A percentile compares a stretch with the other conserved stretches of the same genome.
Evolutionary conservation across 352 stramenopile genomes (phyloP).

Genomic region (Thalassiosira ordinaria): DNA sequence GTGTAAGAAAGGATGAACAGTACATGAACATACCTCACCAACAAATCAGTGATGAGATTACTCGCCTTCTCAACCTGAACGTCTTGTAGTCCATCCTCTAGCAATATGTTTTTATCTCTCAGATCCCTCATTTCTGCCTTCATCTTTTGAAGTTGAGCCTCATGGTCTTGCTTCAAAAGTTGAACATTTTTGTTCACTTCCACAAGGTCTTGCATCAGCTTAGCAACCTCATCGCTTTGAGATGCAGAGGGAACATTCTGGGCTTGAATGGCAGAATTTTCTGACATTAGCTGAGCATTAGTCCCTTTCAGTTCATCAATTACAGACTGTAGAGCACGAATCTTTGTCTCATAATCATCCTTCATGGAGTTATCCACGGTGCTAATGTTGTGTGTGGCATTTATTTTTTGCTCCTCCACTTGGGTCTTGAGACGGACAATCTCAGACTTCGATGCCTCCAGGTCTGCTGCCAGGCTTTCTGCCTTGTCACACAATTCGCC

Average conservation of each 20-base stretch:
- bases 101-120: slow-evolving; percentile 12
- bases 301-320: slow-evolving; percentile 14
- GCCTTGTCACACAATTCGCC: slow-evolving; percentile 6
- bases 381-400: neutral
- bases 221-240: neutral
- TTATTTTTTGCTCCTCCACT: slow-evolving; percentile 6
- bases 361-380: neutral
- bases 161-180: slow-evolving; percentile 21
- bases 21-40: neutral
- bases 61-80: slow-evolving; percentile 33
- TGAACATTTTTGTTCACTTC: slow-evolving; percentile 18
- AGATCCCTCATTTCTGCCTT: slow-evolving; percentile 8
- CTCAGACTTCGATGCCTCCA: slow-evolving; percentile 19
- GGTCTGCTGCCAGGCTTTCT: slow-evolving; percentile 6
- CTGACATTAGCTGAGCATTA: neutral
- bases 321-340: slow-evolving; percentile 18
- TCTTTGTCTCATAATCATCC: slow-evolving; percentile 15
- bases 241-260: neutral
- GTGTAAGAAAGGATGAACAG: neutral
- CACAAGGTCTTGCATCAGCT: slow-evolving; percentile 19
- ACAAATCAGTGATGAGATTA: neutral
- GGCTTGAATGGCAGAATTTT: slow-evolving; percentile 4
- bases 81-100: slow-evolving; percentile 42
- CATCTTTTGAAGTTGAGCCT: slow-evolving; percentile 8
- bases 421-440: neutral